These are phyloP conservation scores for Tylopilus sp. DNA, from an alignment of 1,284 basidiomycete genomes.

Conservation along the genomic window DNA sequence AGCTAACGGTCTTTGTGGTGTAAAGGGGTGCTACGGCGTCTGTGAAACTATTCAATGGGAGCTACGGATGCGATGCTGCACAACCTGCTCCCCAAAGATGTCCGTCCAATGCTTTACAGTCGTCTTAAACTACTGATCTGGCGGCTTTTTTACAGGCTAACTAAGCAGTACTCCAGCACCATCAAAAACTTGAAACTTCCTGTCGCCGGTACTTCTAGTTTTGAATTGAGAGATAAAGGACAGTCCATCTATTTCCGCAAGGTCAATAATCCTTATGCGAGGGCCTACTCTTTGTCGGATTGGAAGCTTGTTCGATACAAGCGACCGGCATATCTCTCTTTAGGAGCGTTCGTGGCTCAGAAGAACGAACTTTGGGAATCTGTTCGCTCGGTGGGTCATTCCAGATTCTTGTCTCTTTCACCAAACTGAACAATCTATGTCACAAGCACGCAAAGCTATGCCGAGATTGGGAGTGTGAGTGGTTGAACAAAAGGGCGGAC, in stretches of 20 bases:
- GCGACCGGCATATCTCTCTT: background rate
- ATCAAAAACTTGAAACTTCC: background rate
- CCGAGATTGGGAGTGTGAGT: constrained; percentile 9
- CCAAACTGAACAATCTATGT: background rate
- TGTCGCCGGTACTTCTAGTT: background rate
- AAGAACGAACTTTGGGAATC: background rate
- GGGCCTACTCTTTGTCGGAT: background rate
- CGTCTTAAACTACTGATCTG: background rate
- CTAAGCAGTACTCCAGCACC: background rate
- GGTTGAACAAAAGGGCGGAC: constrained; percentile 4
- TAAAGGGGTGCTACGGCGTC: constrained; percentile 45
- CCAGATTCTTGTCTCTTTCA: background rate
- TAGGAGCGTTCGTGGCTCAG: background rate
- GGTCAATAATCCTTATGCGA: background rate
- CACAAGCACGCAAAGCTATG: constrained; percentile 18
- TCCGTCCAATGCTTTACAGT: constrained; percentile 1
- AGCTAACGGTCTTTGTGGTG: background rate
- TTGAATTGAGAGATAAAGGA: background rate
- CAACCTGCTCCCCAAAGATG: constrained; percentile 40
- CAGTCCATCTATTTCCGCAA: background rate
- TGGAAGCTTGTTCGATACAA: constrained; percentile 6
- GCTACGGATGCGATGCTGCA: constrained; percentile 51
- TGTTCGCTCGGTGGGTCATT: constrained; percentile 13
- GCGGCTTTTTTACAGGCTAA: constrained; percentile 17
- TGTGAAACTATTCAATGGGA: constrained; percentile 49